Base-by-base conservation (phyloP, 495 filamentous ascomycete species). In the Aspergillus baeticus region DNA sequence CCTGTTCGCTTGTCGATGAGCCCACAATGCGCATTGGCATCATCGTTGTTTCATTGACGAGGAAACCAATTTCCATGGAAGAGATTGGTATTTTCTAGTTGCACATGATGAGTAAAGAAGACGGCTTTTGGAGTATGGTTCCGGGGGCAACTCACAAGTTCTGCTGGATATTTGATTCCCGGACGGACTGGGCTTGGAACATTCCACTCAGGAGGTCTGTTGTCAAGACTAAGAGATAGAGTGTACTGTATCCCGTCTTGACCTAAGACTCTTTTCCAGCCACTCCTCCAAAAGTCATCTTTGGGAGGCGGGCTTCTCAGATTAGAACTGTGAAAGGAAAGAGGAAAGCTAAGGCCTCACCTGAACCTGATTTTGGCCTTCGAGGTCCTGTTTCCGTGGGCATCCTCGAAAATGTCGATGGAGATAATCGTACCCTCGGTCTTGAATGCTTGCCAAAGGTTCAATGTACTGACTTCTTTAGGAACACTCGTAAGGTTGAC, bases 391-490 rank as follows among this genome's bases (percentile, higher is more conserved):
- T 61, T 51, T 10, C 69, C 75, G 18, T 67, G 59, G 7, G 39
- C 34, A 50, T 77, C 66, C 35, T 75, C 73, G 29, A 68, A 76
- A 1, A 81, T 61, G 22, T 80, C 77, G 44, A 82, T 78, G 0
- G 68, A 65, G 13, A 63, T 57, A 18, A 81, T 63, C 5, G 59
- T 58, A 0, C 79, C 79, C 44, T 82, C 66, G 2, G 62, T 58
- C 2, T 61, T 60, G 49, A 82, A 77, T 2, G 67, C 59, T 4
- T 60, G 36, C 68, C 77, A 77, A 10, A 82, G 51, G 6, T 54
- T 57, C 13, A 61, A 55, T 0, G 76, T 75, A 18, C 52, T 73
- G 10, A 57, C 58, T 23, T 70, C 64, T 11, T 48, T 23, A 0
- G 78, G 75, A 10, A 82, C 21, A 10, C 63, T 63, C 0, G 13